phyloP scores from a whole-genome alignment of 345 rosid species.

The Gossypium mustelinum region DNA sequence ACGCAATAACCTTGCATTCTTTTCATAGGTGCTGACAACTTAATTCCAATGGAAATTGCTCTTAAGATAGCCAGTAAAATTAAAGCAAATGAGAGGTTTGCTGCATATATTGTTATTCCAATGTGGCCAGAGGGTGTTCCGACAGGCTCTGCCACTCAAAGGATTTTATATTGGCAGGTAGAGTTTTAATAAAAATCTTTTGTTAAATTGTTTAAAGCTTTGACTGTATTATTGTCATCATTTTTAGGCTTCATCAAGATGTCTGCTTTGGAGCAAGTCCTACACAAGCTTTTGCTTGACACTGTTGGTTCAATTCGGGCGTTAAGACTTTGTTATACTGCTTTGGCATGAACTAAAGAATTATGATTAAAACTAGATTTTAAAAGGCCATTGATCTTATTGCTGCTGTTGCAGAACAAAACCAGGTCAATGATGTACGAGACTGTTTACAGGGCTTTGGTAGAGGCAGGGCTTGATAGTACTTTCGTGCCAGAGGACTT shows the following conservation, averaged over 20 bases:
- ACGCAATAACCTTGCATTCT: not conserved
- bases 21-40: slow-evolving; percentile 77
- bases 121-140: slow-evolving; percentile 99
- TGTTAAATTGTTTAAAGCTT: slow-evolving; percentile 13
- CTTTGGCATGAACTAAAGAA: not conserved
- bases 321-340: not conserved
- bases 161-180: slow-evolving; percentile 98
- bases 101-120: slow-evolving; percentile 83
- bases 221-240: not conserved
- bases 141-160: slow-evolving; percentile 82
- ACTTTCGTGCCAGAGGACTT: slow-evolving; percentile 72
- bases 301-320: too few relatives aligned
- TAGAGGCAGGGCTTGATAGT: slow-evolving; percentile 74
- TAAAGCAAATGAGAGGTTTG: slow-evolving; percentile 84
- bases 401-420: slow-evolving; percentile 57
- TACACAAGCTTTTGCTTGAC: not conserved
- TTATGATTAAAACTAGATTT: slow-evolving; percentile 5
- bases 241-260: not conserved
- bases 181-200: slow-evolving; percentile 11
- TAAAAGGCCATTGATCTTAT: not conserved
- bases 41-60: slow-evolving; percentile 97
- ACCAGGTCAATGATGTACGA: slow-evolving; percentile 99
- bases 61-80: slow-evolving; percentile 86
- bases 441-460: slow-evolving; percentile 78
- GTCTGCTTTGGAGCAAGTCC: not conserved